Conservation (phyloP, 164 flowering plant genomes). For the Tetrastigma voinierianum region DNA sequence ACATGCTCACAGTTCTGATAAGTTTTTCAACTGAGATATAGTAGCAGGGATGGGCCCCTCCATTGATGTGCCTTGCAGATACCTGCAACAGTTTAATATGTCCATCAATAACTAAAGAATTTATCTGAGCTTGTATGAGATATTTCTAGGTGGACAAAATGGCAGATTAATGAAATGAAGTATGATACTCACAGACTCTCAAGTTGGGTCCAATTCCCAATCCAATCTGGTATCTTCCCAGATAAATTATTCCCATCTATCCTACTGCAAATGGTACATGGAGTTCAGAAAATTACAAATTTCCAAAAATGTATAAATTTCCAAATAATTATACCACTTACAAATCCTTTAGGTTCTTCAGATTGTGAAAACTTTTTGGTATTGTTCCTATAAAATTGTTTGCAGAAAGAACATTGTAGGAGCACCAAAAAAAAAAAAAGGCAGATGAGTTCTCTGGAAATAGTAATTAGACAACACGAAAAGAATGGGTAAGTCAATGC, state of each 20-base stretch:
- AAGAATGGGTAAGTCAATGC: too few relatives aligned
- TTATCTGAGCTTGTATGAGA: too few relatives aligned
- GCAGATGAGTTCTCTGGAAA: not conserved
- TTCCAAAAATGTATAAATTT: not conserved
- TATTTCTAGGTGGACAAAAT: not conserved
- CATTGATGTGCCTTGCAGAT: conserved; percentile 81
- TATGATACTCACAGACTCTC: conserved; percentile 48
- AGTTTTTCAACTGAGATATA: conserved; percentile 46
- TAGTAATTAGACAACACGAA: too few relatives aligned
- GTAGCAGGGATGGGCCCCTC: conserved; percentile 79
- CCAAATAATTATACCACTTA: conserved; percentile 31
- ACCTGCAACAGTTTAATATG: conserved; percentile 35
- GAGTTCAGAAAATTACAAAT: not conserved
- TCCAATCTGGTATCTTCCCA: conserved; percentile 72
- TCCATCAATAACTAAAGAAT: not conserved
- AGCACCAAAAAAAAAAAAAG: not conserved
- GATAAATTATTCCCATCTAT: conserved; percentile 68
- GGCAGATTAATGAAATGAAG: not conserved
- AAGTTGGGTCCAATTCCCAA: conserved; percentile 73
- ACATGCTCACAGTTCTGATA: conserved; percentile 52
- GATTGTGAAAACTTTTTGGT: conserved; percentile 43
- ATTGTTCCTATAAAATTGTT: conserved; percentile 60
- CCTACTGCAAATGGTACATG: conserved; percentile 50
- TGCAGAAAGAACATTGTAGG: conserved; percentile 50
- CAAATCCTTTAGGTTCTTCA: conserved; percentile 62